Evolutionary conservation across 768 basidiomycete genomes (phyloP), one percentile per base, ranked within the genome.

Genomic region (Phaeotremella skinneri): DNA sequence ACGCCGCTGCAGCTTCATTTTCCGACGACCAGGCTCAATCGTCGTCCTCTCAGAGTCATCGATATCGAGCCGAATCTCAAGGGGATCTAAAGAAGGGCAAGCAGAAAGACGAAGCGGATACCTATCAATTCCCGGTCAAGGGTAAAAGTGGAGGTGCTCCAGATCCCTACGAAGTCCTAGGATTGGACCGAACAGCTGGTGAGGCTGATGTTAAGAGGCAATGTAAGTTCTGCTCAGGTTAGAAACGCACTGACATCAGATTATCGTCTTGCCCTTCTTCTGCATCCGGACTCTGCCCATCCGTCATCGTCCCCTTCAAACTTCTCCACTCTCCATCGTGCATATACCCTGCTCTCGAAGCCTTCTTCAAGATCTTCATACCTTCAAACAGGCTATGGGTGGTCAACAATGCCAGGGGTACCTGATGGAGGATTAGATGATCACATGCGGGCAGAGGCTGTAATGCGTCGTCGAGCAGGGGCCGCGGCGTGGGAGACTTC

Each of bases 211-310:
- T 74, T 47, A 76, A 76, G 56, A 53, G 62, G 57, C 62, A 59
- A 58, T 76, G 75, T 71, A 49, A 67, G 71, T 66, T 16, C 20
- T 9, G 16, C 25, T 43, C 52, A 23, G 41, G 32, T 37, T 52
- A 13, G n/a, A 4, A 26, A 41, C 50, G 21, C 17, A 45, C n/a
- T 43, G 17, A 21, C 23, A 17, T 9, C 51, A 76, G 75, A 76
- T 52, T 76, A 76, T 57, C 63, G 64, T 29, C 68, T 76, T 4
- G 75, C 75, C 2, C 56, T 70, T n/a, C 55, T 76, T 4, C 62
- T 75, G 20, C 75, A 76, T 52, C 75, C 75, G n/a, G 75, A 76
- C 49, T 73, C 75, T 2, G 56, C 59, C 7, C 72, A 76, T 51
- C 72, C 72, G 0, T 69, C 72, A 3, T 58, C 75, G 6, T 73